Conservation (phyloP, 345 rosid species). For the Pseudoturritis turrita region DNA sequence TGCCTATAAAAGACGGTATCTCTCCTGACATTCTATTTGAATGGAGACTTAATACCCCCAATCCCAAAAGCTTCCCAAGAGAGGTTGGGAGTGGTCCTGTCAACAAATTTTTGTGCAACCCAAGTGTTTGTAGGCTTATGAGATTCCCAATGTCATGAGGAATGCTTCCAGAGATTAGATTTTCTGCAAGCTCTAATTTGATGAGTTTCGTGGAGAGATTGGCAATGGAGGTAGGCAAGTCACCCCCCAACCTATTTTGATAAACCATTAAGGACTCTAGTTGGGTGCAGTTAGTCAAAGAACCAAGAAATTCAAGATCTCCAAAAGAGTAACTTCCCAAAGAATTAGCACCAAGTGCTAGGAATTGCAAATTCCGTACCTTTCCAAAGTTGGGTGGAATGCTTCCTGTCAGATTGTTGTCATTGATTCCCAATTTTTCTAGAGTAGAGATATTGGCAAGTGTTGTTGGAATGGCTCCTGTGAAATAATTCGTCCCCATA, state of each 20-base stretch:
- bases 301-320: constrained; percentile 12
- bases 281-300: neutral
- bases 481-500: neutral
- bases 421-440: neutral
- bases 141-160: constrained; percentile 11
- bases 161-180: constrained; percentile 2
- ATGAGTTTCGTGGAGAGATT: neutral
- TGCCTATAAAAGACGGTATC: constrained; percentile 19
- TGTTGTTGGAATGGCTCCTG: constrained; percentile 4
- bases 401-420: neutral
- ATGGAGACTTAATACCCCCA: neutral
- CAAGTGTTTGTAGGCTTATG: neutral
- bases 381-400: constrained; percentile 4
- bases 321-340: neutral
- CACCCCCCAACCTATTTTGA: neutral
- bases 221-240: constrained; percentile 3
- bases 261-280: neutral
- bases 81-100: too few relatives aligned
- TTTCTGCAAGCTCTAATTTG: neutral
- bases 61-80: neutral
- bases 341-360: neutral
- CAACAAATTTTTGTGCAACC: too few relatives aligned
- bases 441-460: constrained; percentile 16
- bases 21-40: constrained; percentile 5
- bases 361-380: neutral